phyloP scores from a whole-genome alignment of 371 early-diverging fungal genomes.

The Fennellomyces sp. region DNA sequence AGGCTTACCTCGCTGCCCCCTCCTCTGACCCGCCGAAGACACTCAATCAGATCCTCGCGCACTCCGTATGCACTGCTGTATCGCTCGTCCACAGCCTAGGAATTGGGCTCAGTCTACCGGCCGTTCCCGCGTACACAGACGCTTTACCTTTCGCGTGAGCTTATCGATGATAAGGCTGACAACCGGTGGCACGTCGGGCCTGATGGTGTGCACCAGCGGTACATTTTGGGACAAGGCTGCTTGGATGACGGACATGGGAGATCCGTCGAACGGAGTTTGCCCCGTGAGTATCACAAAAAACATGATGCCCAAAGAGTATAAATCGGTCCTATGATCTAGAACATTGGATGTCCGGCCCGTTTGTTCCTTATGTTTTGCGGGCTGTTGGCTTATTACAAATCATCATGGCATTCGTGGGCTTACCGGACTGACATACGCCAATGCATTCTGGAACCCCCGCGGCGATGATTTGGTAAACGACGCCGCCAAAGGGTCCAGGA shows the following conservation, averaged over 20 bases:
- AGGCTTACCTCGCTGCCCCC: not conserved
- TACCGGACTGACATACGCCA: slow-evolving; percentile 42
- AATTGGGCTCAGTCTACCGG: not conserved
- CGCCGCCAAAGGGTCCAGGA: not conserved
- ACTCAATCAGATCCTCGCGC: slow-evolving; percentile 54
- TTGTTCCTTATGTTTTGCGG: slow-evolving; percentile 40
- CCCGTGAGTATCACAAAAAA: slow-evolving; percentile 54
- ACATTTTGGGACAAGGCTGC: slow-evolving; percentile 53
- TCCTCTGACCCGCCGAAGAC: slow-evolving; percentile 34
- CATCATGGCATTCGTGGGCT: not conserved
- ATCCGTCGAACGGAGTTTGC: slow-evolving; percentile 49
- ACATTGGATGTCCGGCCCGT: slow-evolving; percentile 61
- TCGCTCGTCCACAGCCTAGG: slow-evolving; percentile 55
- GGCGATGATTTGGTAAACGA: not conserved
- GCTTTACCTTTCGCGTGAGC: slow-evolving; percentile 56
- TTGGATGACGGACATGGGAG: slow-evolving; percentile 56
- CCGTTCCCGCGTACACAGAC: no score
- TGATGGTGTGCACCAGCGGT: slow-evolving; percentile 44
- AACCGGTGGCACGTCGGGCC: slow-evolving; percentile 54
- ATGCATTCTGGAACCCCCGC: slow-evolving; percentile 30
- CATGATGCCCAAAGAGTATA: slow-evolving; percentile 58
- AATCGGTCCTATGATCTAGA: slow-evolving; percentile 58
- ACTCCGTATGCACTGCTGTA: slow-evolving; percentile 61
- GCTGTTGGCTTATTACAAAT: not conserved
- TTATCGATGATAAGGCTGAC: slow-evolving; percentile 58